These are phyloP conservation scores for Yamagishiella unicocca DNA, from an alignment of 139 green algal genomes.

Conservation along the genomic window DNA sequence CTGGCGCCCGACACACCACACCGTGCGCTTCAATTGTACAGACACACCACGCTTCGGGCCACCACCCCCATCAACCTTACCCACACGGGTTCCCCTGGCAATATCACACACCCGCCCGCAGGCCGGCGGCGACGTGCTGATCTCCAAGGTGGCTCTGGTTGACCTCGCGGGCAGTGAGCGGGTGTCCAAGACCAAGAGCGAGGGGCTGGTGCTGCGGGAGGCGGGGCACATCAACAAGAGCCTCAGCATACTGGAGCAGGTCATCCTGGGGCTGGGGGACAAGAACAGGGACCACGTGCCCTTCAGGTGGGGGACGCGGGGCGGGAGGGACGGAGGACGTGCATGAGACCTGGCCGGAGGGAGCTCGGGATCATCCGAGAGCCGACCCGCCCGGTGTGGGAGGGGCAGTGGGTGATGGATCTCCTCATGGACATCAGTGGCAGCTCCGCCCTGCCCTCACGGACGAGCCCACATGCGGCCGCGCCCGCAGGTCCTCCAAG, in stretches of 20 bases:
- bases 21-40: too few relatives aligned
- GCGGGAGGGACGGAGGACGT: background rate
- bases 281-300: constrained; percentile 73
- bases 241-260: constrained; percentile 82
- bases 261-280: constrained; percentile 69
- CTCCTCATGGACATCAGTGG: too few relatives aligned
- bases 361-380: too few relatives aligned
- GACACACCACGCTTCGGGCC: too few relatives aligned
- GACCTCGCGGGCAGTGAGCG: constrained; percentile 83
- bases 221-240: constrained; percentile 83
- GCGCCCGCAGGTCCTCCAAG: constrained; percentile 61
- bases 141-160: constrained; percentile 76
- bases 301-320: constrained; percentile 54
- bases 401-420: too few relatives aligned
- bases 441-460: too few relatives aligned
- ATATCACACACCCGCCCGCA: background rate
- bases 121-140: constrained; percentile 38
- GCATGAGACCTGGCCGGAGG: too few relatives aligned
- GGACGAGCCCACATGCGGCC: too few relatives aligned
- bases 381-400: too few relatives aligned
- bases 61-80: too few relatives aligned
- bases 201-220: constrained; percentile 74
- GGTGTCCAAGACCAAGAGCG: constrained; percentile 77
- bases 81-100: too few relatives aligned
- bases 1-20: too few relatives aligned